These are phyloP conservation scores for Sporothrix humicola DNA, from an alignment of 2,329 filamentous ascomycete species.

Conservation along the genomic window DNA sequence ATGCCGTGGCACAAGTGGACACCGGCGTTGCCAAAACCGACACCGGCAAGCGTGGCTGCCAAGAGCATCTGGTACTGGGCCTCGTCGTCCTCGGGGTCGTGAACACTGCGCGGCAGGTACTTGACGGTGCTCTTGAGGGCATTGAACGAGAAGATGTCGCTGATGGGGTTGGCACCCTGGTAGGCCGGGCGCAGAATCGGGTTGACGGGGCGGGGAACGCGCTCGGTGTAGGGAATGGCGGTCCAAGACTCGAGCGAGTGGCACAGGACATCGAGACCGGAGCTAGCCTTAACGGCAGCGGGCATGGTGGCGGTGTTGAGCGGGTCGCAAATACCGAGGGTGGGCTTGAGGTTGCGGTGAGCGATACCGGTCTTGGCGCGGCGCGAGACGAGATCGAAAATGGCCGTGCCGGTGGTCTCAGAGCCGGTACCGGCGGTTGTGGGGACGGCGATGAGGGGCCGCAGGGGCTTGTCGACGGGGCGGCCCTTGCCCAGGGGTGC, in stretches of 20 bases:
- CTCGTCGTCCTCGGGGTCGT: constrained; percentile 86
- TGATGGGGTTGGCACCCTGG: constrained; percentile 96
- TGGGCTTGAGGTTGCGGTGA: constrained; percentile 93
- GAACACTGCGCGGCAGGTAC: constrained; percentile 87
- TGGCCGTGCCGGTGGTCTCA: constrained; percentile 96
- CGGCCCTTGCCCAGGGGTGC: constrained; percentile 86
- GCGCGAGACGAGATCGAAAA: constrained; percentile 91
- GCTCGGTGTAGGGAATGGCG: constrained; percentile 90
- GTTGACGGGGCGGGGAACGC: constrained; percentile 81
- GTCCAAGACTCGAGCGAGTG: constrained; percentile 97
- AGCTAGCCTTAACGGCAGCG: constrained; percentile 86
- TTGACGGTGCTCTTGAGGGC: constrained; percentile 84
- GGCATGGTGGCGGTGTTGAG: constrained; percentile 97
- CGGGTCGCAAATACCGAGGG: constrained; percentile 82
- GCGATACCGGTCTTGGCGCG: constrained; percentile 95
- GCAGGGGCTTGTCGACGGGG: constrained; percentile 72
- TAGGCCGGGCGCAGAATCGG: constrained; percentile 92
- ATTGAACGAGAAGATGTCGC: constrained; percentile 92
- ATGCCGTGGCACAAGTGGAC: constrained; percentile 85
- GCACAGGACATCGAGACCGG: constrained; percentile 92
- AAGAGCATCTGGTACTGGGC: constrained; percentile 96
- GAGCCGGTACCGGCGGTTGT: constrained; percentile 88
- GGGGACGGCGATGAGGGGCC: constrained; percentile 80
- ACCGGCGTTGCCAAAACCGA: constrained; percentile 96
- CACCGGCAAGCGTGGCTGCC: constrained; percentile 88